These are phyloP conservation scores for Hanseniaspora hatyaiensis DNA, from an alignment of 805 yeast genomes.

Conservation along the genomic window DNA sequence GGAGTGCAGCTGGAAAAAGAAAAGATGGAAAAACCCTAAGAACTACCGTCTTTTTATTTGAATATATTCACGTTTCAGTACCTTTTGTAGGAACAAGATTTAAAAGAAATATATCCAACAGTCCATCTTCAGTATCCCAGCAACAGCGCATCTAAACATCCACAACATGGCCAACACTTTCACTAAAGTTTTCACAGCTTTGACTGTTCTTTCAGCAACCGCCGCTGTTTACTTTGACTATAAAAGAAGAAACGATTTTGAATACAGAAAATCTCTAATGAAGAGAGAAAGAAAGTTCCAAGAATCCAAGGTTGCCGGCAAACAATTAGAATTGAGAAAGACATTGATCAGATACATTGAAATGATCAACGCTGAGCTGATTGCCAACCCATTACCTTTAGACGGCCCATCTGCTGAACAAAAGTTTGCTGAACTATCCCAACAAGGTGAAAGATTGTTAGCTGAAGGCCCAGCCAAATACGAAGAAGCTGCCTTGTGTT, in stretches of 20 bases:
- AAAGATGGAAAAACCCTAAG: too few relatives aligned
- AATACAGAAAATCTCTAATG: conserved; percentile 67
- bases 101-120: too few relatives aligned
- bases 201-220: conserved; percentile 42
- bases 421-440: conserved; percentile 72
- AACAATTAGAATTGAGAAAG: conserved; percentile 43
- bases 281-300: conserved; percentile 48
- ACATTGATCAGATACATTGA: conserved; percentile 49
- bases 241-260: conserved; percentile 69
- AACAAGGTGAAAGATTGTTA: conserved; percentile 65
- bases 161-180: neutral
- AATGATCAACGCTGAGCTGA: conserved; percentile 52
- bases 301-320: conserved; percentile 33
- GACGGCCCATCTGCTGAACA: conserved; percentile 54
- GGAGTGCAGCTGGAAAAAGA: too few relatives aligned
- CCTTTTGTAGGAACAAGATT: too few relatives aligned
- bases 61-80: too few relatives aligned
- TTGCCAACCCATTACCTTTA: conserved; percentile 62
- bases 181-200: conserved; percentile 29
- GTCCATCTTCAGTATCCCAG: too few relatives aligned
- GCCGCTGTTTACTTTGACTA: conserved; percentile 73
- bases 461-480: conserved; percentile 55
- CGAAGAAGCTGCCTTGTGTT: conserved; percentile 74
- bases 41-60: too few relatives aligned
- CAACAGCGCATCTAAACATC: neutral